Base-by-base conservation (phyloP, 148 eudicot genomes). In the Fallopia convolvulus region DNA sequence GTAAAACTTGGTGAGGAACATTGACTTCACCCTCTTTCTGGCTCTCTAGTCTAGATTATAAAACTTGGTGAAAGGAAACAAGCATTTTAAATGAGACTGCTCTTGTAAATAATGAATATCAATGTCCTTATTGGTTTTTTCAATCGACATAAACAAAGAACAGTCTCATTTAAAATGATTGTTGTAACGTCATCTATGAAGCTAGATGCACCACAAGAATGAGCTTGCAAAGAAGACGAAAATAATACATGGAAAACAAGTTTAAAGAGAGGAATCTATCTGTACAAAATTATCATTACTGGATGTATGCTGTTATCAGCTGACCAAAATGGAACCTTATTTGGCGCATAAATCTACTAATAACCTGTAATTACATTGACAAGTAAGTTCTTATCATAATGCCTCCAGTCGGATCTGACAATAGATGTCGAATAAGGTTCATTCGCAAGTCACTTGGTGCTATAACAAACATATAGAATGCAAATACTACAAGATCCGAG, bases 361-460 rank as follows among this genome's bases (percentile, higher is more conserved):
- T 23, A 66, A 58, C 26, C 12, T 66, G 8, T 66, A 68, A 23
- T 44, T 9, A 49, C 32, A 85, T 17, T 1, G 93, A 85, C 78
- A 92, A 83, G 83, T 90, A 94, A 73, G 96, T 89, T 85, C 88
- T 90, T 23, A 92, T 66, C 97, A 94, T 92, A 14, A 80, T 88
- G 13, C 87, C 90, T 41, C 99, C 99, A 6, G 99, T 92, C 20
- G 96, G 96, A 80, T 94, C 99, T 49, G 96, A 94, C 70, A 94
- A 66, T 55, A 94, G 89, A 85, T 94, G 99, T 74, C 83, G 85
- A 79, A 94, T 84, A 46, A 94, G 93, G 78, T 83, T 9, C 89
- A 82, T 89, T 82, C 99, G 91, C 91, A 94, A 66, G 75, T 85
- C 87, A 83, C 88, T 87, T 9, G 99, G 97, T 73, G 99, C 97